These are phyloP conservation scores for Xylaria sp. DNA, from an alignment of 2,329 filamentous ascomycete genomes.

Conservation along the genomic window DNA sequence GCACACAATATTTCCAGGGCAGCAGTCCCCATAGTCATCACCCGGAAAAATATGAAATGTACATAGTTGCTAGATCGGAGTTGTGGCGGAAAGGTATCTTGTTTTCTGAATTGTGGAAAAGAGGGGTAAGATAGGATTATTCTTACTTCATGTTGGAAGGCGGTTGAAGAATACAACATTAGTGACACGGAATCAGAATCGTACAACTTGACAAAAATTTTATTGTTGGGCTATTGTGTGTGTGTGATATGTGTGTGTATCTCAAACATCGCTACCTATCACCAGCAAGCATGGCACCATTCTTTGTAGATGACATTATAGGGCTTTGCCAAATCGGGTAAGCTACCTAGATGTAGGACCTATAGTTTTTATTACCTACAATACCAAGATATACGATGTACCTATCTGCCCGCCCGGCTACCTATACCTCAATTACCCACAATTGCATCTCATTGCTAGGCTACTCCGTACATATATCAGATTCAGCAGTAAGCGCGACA, in stretches of 20 bases:
- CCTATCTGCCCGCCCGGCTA: neutral
- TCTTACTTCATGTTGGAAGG: neutral
- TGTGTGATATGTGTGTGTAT: neutral
- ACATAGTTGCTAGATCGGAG: neutral
- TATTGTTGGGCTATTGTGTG: neutral
- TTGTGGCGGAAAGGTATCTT: neutral
- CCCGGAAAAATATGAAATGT: constrained; percentile 2
- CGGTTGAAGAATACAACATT: neutral
- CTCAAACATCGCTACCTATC: constrained; percentile 1
- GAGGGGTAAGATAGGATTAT: neutral
- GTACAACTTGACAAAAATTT: neutral
- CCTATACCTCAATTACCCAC: neutral
- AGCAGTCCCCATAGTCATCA: neutral
- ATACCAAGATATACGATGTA: neutral
- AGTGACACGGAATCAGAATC: neutral
- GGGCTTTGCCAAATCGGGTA: constrained; percentile 25
- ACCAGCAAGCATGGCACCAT: neutral
- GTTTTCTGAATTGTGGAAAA: constrained; percentile 14
- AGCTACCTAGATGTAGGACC: too few relatives aligned
- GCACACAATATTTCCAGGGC: constrained; percentile 10
- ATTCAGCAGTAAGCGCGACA: neutral
- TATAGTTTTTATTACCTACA: neutral
- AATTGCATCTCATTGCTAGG: neutral
- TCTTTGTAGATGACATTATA: constrained; percentile 8
- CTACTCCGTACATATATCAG: neutral